Percentiles rank a stretch among this genome's conserved stretches.
phyloP scores from a whole-genome alignment of 177 flowering plant genomes.

The Vitis hybrid region DNA sequence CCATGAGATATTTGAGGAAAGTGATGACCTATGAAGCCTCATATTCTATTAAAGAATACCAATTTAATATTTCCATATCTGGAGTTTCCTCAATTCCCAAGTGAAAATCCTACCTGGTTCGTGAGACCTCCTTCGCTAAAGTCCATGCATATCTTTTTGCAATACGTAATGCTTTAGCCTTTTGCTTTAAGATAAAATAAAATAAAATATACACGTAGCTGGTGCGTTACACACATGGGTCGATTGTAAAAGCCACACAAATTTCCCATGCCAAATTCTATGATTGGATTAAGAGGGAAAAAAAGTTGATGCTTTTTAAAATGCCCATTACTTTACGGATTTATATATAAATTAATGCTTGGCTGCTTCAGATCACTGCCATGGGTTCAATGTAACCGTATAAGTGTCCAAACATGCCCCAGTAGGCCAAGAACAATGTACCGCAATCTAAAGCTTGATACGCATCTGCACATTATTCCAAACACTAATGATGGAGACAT shows the following conservation, averaged over 20 bases:
- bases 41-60: slow-evolving; percentile 1
- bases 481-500: background rate
- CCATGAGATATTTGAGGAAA: slow-evolving; percentile 18
- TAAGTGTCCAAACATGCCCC: background rate
- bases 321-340: background rate
- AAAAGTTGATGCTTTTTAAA: background rate
- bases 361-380: background rate
- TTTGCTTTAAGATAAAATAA: background rate
- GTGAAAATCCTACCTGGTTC: slow-evolving; percentile 18
- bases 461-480: slow-evolving; percentile 1
- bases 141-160: slow-evolving; percentile 15
- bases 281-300: background rate
- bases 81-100: slow-evolving; percentile 19
- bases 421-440: slow-evolving; percentile 22
- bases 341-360: background rate
- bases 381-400: slow-evolving; percentile 3
- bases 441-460: slow-evolving; percentile 12
- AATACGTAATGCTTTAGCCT: background rate
- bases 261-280: background rate
- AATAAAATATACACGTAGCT: background rate
- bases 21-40: background rate
- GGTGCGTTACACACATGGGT: too few relatives aligned
- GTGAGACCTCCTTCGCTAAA: slow-evolving; percentile 9
- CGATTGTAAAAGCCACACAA: too few relatives aligned
- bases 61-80: slow-evolving; percentile 10